phyloP scores from a whole-genome alignment of 176 grass and related monocot genomes.

The Carex myosuroides region DNA sequence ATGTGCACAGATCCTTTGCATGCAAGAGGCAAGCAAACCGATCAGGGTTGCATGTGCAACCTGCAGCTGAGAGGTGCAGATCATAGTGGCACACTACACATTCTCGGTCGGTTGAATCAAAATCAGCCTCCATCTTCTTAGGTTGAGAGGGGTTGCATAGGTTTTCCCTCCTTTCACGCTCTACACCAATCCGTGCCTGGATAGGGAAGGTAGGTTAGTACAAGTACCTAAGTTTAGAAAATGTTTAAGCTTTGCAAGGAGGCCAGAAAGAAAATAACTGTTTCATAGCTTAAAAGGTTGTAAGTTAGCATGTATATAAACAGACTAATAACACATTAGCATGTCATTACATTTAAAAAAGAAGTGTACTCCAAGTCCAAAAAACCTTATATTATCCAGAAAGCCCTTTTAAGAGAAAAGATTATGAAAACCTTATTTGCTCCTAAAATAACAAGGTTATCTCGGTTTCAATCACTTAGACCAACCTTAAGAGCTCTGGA shows the following conservation, averaged over 20 bases:
- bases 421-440: not conserved
- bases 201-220: constrained; percentile 26
- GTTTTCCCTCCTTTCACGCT: constrained; percentile 41
- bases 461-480: not conserved
- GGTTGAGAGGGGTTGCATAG: constrained; percentile 45
- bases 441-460: not conserved
- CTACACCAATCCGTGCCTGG: constrained; percentile 62
- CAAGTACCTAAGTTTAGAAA: constrained; percentile 9
- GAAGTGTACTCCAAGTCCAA: not conserved
- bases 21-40: constrained; percentile 66
- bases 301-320: not conserved
- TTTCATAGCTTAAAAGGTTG: not conserved
- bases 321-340: not conserved
- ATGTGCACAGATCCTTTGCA: constrained; percentile 73
- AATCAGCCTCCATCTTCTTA: constrained; percentile 70
- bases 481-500: constrained; percentile 74
- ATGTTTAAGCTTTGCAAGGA: not conserved
- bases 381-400: not conserved
- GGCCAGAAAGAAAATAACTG: not conserved
- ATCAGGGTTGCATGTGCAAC: constrained; percentile 60
- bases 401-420: no score
- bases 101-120: constrained; percentile 75
- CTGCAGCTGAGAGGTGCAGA: constrained; percentile 77
- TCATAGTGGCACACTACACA: constrained; percentile 89
- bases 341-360: not conserved